phyloP scores from a whole-genome alignment of 2,329 filamentous ascomycete genomes.

The Cordyceps militaris region DNA sequence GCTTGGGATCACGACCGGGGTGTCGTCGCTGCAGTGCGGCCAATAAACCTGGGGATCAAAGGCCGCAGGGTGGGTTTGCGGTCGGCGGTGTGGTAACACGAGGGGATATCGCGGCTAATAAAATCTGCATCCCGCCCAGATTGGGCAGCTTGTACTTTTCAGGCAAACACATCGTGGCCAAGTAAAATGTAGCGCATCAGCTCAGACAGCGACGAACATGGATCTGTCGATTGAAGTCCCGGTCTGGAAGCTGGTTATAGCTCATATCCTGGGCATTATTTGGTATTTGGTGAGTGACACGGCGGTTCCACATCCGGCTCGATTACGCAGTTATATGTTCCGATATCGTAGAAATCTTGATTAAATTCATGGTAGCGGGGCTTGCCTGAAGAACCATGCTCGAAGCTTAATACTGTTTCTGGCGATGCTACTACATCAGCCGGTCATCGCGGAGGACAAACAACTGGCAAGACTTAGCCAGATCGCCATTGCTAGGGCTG shows the following conservation, averaged over 20 bases:
- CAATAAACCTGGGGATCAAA: not conserved
- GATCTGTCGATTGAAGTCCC: too few species aligned
- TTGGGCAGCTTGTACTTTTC: not conserved
- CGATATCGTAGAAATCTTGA: not conserved
- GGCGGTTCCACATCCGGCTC: not conserved
- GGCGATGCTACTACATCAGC: too few species aligned
- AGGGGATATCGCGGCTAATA: conserved; percentile 1
- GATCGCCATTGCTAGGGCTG: too few species aligned
- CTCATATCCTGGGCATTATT: not conserved
- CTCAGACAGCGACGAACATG: too few species aligned
- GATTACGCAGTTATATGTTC: not conserved
- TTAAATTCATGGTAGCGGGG: not conserved
- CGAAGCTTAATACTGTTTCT: not conserved
- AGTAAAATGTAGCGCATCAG: too few species aligned
- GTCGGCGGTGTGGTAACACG: not conserved
- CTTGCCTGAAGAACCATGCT: not conserved
- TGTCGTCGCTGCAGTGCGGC: not conserved
- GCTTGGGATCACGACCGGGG: not conserved
- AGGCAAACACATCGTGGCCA: too few species aligned
- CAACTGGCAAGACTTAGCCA: too few species aligned
- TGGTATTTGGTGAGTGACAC: not conserved
- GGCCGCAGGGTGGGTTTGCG: not conserved
- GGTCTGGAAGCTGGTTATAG: not conserved
- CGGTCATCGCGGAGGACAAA: too few species aligned
- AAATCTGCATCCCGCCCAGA: not conserved